Conservation (phyloP, 164 flowering plant genomes). For the Houttuynia cordata region DNA sequence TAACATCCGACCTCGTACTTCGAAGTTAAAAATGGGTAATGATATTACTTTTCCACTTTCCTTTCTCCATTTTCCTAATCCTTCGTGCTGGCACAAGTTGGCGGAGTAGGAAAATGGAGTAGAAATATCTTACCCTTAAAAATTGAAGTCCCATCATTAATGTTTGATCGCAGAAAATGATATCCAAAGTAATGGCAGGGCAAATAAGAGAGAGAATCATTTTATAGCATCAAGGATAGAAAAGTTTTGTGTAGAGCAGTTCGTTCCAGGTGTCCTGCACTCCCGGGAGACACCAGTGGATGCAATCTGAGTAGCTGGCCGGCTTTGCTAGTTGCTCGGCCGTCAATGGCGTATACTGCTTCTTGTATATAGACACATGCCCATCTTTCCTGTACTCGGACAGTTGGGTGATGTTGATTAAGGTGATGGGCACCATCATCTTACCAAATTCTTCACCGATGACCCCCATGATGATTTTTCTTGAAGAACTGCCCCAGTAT, state of each 20-base stretch:
- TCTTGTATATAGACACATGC: conserved; percentile 79
- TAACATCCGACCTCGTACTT: too few species aligned
- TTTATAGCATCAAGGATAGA: conserved; percentile 43
- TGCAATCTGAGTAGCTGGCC: conserved; percentile 65
- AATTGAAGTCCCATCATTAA: too few species aligned
- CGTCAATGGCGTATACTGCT: conserved; percentile 70
- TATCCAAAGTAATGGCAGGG: too few species aligned
- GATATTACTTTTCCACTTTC: too few species aligned
- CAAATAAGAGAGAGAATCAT: too few species aligned
- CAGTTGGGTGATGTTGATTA: conserved; percentile 79
- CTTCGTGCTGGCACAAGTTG: too few species aligned
- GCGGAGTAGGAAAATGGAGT: too few species aligned
- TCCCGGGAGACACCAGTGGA: conserved; percentile 95
- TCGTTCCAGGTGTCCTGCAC: conserved; percentile 94
- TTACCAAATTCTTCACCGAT: conserved; percentile 45
- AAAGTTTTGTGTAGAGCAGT: conserved; percentile 63
- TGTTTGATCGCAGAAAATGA: too few species aligned
- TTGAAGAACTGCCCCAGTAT: conserved; percentile 57
- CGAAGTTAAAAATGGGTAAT: too few species aligned
- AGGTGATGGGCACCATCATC: conserved; percentile 41
- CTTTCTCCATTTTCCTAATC: too few species aligned
- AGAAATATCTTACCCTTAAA: too few species aligned
- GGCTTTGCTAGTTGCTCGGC: conserved; percentile 70
- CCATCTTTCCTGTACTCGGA: conserved; percentile 78
- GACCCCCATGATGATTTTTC: conserved; percentile 54